Evolutionary conservation across 768 basidiomycete species (phyloP).

Genomic region (Terana coerulea): DNA sequence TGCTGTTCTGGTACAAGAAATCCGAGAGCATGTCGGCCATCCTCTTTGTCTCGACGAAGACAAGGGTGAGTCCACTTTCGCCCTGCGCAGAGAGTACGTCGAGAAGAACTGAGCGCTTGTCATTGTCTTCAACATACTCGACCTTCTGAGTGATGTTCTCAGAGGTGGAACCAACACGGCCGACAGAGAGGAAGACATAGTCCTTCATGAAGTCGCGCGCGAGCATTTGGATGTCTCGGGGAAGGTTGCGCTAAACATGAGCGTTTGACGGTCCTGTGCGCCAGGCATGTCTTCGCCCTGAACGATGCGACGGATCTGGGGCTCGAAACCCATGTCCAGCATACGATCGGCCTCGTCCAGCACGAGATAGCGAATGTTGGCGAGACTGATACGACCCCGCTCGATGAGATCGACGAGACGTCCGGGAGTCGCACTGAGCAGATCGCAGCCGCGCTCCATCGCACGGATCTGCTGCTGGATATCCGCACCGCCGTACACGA

Average conservation of each 20-base stretch:
- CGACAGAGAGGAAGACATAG: slow-evolving; percentile 98
- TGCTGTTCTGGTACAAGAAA: slow-evolving; percentile 78
- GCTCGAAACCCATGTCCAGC: slow-evolving; percentile 99
- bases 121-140: slow-evolving; percentile 95
- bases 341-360: slow-evolving; percentile 99
- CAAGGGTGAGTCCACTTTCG: slow-evolving; percentile 75
- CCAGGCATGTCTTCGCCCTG: slow-evolving; percentile 99
- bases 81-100: slow-evolving; percentile 85
- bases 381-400: slow-evolving; percentile 92
- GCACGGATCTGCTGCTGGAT: slow-evolving; percentile 91
- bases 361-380: slow-evolving; percentile 96
- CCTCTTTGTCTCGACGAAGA: slow-evolving; percentile 99
- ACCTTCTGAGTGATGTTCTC: slow-evolving; percentile 99
- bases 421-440: slow-evolving; percentile 95
- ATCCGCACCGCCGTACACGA: slow-evolving; percentile 98
- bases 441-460: slow-evolving; percentile 95
- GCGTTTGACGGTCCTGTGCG: slow-evolving; percentile 85
- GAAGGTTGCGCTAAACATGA: slow-evolving; percentile 99
- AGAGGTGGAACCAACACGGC: slow-evolving; percentile 96
- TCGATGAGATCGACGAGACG: slow-evolving; percentile 98
- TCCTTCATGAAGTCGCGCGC: slow-evolving; percentile 97
- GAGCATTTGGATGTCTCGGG: slow-evolving; percentile 96
- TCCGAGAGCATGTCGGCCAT: slow-evolving; percentile 99
- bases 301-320: slow-evolving; percentile 96
- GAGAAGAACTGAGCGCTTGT: slow-evolving; percentile 95